Evolutionary conservation across 2,329 filamentous ascomycete species (phyloP).

Genomic region (Metarhizium robertsii): DNA sequence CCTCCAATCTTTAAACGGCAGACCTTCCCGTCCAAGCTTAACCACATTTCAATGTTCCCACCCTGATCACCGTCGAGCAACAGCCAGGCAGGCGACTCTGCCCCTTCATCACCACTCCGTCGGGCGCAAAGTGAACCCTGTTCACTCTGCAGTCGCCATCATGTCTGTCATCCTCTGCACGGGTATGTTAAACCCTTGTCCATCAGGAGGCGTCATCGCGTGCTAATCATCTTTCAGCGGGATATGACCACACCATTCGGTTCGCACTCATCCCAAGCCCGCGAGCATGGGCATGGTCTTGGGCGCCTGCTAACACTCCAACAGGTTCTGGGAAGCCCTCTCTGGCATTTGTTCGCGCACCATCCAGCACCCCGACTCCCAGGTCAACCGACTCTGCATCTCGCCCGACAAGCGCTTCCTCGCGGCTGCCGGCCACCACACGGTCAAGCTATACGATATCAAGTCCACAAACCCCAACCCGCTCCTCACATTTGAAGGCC

Average conservation of each 20-base stretch:
- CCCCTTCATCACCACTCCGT: background rate
- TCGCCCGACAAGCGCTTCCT: constrained; percentile 96
- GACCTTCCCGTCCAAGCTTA: background rate
- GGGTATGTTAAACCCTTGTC: constrained; percentile 29
- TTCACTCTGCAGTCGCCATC: constrained; percentile 9
- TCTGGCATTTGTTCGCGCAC: constrained; percentile 97
- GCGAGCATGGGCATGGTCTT: background rate
- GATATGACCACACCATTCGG: constrained; percentile 56
- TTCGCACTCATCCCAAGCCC: constrained; percentile 18
- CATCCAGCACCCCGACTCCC: constrained; percentile 95
- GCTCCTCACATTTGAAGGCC: constrained; percentile 87
- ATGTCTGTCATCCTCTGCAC: constrained; percentile 58
- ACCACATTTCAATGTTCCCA: background rate
- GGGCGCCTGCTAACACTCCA: constrained; percentile 8
- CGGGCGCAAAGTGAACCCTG: background rate
- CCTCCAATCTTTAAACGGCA: too few relatives aligned
- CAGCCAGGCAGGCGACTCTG: background rate
- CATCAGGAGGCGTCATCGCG: constrained; percentile 1
- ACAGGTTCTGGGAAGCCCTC: constrained; percentile 94
- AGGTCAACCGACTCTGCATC: constrained; percentile 96
- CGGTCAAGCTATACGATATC: constrained; percentile 97
- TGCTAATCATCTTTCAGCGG: constrained; percentile 31
- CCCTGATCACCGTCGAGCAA: background rate
- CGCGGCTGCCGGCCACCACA: constrained; percentile 69
- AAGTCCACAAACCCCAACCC: constrained; percentile 96